These are phyloP conservation scores for Lithospermum erythrorhizon DNA, from an alignment of 257 asterid genomes.

Conservation along the genomic window DNA sequence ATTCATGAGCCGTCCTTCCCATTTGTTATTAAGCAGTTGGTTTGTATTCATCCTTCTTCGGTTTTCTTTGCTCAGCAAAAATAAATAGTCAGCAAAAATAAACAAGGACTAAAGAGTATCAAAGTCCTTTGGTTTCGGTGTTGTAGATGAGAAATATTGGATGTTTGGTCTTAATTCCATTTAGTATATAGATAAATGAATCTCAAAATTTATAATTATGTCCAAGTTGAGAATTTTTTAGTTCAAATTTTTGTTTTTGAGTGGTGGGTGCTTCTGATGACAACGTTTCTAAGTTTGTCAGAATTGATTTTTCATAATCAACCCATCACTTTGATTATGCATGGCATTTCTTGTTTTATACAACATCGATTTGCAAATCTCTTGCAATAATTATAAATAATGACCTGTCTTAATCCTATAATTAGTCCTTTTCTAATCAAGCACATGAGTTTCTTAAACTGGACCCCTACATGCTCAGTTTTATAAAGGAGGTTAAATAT, in stretches of 20 bases:
- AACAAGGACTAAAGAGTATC: background rate
- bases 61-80: no score
- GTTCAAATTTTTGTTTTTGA: background rate
- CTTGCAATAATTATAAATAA: conserved; percentile 5
- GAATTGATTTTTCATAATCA: conserved; percentile 20
- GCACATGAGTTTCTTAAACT: conserved; percentile 68
- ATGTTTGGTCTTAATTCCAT: conserved; percentile 44
- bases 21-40: no score
- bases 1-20: no score
- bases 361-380: conserved; percentile 51
- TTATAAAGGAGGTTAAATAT: background rate
- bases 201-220: conserved; percentile 6
- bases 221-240: background rate
- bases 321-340: conserved; percentile 56
- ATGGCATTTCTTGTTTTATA: conserved; percentile 29
- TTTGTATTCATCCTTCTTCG: no score
- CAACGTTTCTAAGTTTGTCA: conserved; percentile 14
- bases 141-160: conserved; percentile 24
- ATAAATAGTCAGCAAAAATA: background rate
- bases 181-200: conserved; percentile 27
- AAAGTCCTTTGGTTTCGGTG: conserved; percentile 18
- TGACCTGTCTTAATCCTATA: conserved; percentile 16
- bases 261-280: background rate
- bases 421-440: conserved; percentile 60
- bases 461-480: conserved; percentile 52